phyloP scores from a whole-genome alignment of 2,329 filamentous ascomycete genomes.

The Orbilia quercus region DNA sequence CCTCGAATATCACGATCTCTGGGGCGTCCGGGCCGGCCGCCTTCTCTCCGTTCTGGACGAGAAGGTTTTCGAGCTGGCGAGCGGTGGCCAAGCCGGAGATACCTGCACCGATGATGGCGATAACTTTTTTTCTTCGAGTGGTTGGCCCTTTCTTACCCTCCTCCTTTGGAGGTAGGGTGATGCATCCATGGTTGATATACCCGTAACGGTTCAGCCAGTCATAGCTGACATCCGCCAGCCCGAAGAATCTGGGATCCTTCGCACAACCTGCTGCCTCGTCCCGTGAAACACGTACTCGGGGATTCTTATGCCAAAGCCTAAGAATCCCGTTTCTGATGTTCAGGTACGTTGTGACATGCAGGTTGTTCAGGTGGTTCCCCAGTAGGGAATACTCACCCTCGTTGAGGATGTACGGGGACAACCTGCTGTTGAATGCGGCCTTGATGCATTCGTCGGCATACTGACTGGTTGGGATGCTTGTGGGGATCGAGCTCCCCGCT shows the following conservation, averaged over 20 bases:
- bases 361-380: slow-evolving; percentile 81
- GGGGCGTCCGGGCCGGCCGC: slow-evolving; percentile 75
- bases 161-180: slow-evolving; percentile 72
- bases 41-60: slow-evolving; percentile 78
- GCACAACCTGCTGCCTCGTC: slow-evolving; percentile 92
- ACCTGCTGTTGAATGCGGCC: slow-evolving; percentile 86
- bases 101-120: slow-evolving; percentile 91
- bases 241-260: slow-evolving; percentile 87
- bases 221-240: slow-evolving; percentile 86
- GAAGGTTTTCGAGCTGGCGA: slow-evolving; percentile 86
- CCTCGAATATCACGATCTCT: slow-evolving; percentile 82
- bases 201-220: slow-evolving; percentile 91
- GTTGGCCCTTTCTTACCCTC: slow-evolving; percentile 59
- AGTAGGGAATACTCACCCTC: slow-evolving; percentile 83
- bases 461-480: slow-evolving; percentile 75
- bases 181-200: slow-evolving; percentile 96
- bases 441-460: slow-evolving; percentile 93
- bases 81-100: slow-evolving; percentile 93
- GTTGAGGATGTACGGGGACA: slow-evolving; percentile 90
- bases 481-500: slow-evolving; percentile 85
- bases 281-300: slow-evolving; percentile 80
- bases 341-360: slow-evolving; percentile 92
- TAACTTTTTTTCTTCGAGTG: slow-evolving; percentile 70
- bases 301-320: slow-evolving; percentile 87
- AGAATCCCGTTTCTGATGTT: slow-evolving; percentile 96